These are phyloP conservation scores for Elsinoe ampelina DNA, from an alignment of 2,329 filamentous ascomycete species.

Conservation along the genomic window DNA sequence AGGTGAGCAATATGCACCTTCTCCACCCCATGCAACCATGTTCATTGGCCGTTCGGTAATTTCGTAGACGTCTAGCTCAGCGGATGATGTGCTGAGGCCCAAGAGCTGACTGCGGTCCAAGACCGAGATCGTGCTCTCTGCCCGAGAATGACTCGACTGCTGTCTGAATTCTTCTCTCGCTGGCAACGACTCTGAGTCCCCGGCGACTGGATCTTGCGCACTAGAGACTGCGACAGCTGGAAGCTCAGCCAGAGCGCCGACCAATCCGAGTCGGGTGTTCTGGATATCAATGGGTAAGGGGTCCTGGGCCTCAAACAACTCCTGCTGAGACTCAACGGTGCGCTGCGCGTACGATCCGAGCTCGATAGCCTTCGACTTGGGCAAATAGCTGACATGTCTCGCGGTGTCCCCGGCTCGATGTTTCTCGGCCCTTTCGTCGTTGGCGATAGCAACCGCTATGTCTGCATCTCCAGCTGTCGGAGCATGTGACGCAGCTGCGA, in stretches of 20 bases:
- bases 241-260: too few relatives aligned
- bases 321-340: too few relatives aligned
- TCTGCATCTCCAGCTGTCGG: too few relatives aligned
- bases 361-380: too few relatives aligned
- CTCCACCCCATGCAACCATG: not conserved
- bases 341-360: too few relatives aligned
- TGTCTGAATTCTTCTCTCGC: not conserved
- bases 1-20: constrained; percentile 2
- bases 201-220: too few relatives aligned
- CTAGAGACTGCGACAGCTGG: too few relatives aligned
- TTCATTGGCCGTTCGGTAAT: constrained; percentile 11
- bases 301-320: too few relatives aligned
- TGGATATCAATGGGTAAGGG: too few relatives aligned
- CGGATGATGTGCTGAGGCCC: not conserved
- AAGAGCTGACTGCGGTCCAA: constrained; percentile 1
- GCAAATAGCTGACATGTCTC: too few relatives aligned
- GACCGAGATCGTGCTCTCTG: not conserved
- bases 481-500: not conserved
- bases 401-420: not conserved
- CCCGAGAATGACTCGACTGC: not conserved
- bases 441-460: not conserved
- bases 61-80: constrained; percentile 6
- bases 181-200: too few relatives aligned
- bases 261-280: too few relatives aligned
- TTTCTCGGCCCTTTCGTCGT: not conserved